A percentile compares a stretch with the other conserved stretches of the same genome.
phyloP scores from a whole-genome alignment of 495 filamentous ascomycete species.

The Tuber umbilicatum region DNA sequence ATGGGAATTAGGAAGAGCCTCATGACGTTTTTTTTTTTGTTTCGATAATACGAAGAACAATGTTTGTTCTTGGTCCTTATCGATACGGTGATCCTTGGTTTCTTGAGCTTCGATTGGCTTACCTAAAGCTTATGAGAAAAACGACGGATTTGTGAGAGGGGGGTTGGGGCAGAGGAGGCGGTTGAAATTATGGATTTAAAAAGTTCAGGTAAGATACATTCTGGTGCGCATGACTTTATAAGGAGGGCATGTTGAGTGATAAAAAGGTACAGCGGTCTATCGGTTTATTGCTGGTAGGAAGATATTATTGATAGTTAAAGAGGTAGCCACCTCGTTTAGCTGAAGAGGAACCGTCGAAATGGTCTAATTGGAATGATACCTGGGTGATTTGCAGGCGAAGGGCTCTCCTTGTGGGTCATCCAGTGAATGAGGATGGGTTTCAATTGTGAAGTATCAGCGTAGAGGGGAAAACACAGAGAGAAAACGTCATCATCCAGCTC shows the following conservation, averaged over 20 bases:
- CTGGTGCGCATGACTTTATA: not conserved
- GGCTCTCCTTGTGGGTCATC: not conserved
- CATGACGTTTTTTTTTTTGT: slow-evolving; percentile 52
- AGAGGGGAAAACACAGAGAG: not conserved
- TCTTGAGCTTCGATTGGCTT: not conserved
- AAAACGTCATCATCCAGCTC: not conserved
- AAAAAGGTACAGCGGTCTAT: not conserved
- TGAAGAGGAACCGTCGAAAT: not conserved
- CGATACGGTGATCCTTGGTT: not conserved
- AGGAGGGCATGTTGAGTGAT: not conserved
- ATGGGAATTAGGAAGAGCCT: slow-evolving; percentile 92
- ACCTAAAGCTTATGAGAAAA: not conserved
- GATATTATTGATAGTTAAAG: not conserved
- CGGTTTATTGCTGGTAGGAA: not conserved
- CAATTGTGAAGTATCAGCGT: not conserved
- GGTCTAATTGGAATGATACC: not conserved
- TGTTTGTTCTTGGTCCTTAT: not conserved
- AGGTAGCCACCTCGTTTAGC: not conserved
- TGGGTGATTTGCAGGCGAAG: not conserved
- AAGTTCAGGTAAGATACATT: slow-evolving; percentile 1
- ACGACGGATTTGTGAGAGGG: not conserved
- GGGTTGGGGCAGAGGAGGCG: not conserved
- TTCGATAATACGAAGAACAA: not conserved
- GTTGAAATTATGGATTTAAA: not conserved
- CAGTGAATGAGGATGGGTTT: not conserved